Base-by-base conservation (phyloP, 306 rosid species). In the Castanopsis chinensis region DNA sequence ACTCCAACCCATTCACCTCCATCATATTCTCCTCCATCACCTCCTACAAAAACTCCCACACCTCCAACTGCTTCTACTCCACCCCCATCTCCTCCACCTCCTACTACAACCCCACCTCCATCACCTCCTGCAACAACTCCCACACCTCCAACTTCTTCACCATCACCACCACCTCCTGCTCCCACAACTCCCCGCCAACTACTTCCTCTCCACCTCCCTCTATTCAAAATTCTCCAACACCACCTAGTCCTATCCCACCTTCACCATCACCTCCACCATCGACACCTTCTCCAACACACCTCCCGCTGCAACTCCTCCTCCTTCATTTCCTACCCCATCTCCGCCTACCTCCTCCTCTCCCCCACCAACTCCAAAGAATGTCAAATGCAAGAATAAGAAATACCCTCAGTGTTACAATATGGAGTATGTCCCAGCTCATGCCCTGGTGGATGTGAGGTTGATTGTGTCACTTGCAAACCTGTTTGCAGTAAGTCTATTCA, bases 381-480 rank as follows among this genome's bases (percentile, higher is more conserved):
- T 83, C 5, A 88, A 81, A 65, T 33, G 37, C 37, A 33, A 33
- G 6, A 33, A 32, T 5, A 33, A 33, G 37, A 33, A 33, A 33
- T 33, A 73, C 64, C 74, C 88, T 9, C 73, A 54, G 41, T 87
- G 90, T 76, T 89, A 91, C 76, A 69, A 82, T 63, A 81, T 69
- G 33, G 75, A 71, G 86, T 49, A 70, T 91, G 92, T 61, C 96
- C 91, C 9, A 78, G 41, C 13, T 52, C 86, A 17, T 89, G 91
- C 75, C 88, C 87, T 10, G 64, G 54, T 71, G 88, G 84, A 11
- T 89, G 97, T 74, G 86, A 89, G 74, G 87, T 91, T 65, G 93
- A 91, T 25, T 88, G 91, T 78, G 45, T 76, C 76, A 83, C 90
- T 76, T 91, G 92, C 86, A 92, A 87, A 67, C 90, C 94, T 0